Evolutionary conservation across 495 filamentous ascomycete genomes (phyloP), one percentile per base, ranked within the genome.

Genomic region (Podospora comata): DNA sequence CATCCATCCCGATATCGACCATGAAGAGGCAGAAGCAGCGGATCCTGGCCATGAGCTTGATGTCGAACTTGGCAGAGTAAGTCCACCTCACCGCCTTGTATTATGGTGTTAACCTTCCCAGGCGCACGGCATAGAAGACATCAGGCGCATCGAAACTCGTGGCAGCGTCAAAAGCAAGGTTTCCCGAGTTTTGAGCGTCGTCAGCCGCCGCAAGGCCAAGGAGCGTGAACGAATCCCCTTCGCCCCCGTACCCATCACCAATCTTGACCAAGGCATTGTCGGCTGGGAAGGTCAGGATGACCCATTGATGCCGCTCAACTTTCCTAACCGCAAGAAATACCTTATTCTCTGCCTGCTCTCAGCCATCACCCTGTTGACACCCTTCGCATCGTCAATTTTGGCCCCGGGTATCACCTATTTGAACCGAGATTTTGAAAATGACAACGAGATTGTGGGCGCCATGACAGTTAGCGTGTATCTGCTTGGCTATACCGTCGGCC

Each of bases 281-380:
- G 85, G 85, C 1, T 89, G 87, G 87, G 85, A 88, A 56, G 81
- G 81, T 9, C 83, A 85, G 65, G 83, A 90, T 62, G 91, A 94
- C 70, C 89, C 89, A 0, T 79, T 85, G 57, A 91, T 92, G 78
- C 91, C 91, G 4, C 82, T 88, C 73, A 93, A 94, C 76, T 92
- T 89, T 70, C 74, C 85, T 0, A 67, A 71, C 0, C 69, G 76
- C 54, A 81, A 83, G 62, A 96, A 96, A 79, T 93, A 90, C 88
- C 67, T 87, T 0, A 83, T 91, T 60, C 89, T 93, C 0, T 83
- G 78, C 18, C 75, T 79, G 54, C 62, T 77, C 7, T 76, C 78
- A 23, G 62, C 65, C 67, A 86, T 87, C 67, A 89, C 87, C 7
- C 82, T 91, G 65, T 79, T 89, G 71, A 88, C 84, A 13, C 85